Evolutionary conservation across 192 early-diverging fungal genomes (phyloP).

Genomic region (Coemansia sp.): DNA sequence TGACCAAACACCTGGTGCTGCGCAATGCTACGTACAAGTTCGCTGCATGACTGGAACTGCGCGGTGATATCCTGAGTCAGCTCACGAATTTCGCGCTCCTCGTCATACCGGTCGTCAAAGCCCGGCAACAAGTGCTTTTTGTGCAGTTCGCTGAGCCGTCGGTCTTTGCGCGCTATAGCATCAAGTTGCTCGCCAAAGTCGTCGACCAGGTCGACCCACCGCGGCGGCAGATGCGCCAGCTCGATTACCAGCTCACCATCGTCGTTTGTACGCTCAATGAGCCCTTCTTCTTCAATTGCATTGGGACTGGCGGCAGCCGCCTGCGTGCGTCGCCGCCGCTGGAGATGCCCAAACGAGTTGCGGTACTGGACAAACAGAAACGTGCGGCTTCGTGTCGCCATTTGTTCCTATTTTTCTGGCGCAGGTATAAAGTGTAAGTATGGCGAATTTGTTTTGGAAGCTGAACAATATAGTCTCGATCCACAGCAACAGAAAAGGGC

Average conservation of each 20-base stretch:
- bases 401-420: conserved; percentile 22
- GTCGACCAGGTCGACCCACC: conserved; percentile 92
- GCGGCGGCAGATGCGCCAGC: conserved; percentile 83
- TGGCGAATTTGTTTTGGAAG: neutral
- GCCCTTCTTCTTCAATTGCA: conserved; percentile 39
- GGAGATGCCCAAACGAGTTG: conserved; percentile 75
- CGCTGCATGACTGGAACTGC: conserved; percentile 82
- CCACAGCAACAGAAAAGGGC: neutral
- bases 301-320: conserved; percentile 11
- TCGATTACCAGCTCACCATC: conserved; percentile 83
- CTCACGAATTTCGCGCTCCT: conserved; percentile 78
- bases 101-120: conserved; percentile 82
- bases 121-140: conserved; percentile 88
- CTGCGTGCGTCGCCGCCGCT: conserved; percentile 46
- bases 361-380: conserved; percentile 92
- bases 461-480: conserved; percentile 66
- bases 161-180: conserved; percentile 61
- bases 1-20: conserved; percentile 58
- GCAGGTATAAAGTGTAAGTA: neutral
- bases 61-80: conserved; percentile 84
- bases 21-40: conserved; percentile 73
- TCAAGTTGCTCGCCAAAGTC: conserved; percentile 75
- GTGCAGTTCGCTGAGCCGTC: conserved; percentile 74
- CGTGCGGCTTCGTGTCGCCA: conserved; percentile 89
- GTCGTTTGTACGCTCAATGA: conserved; percentile 63